Evolutionary conservation across 2,329 filamentous ascomycete species (phyloP), one percentile per base, ranked within the genome.

Genomic region (Fonsecaea nubica): DNA sequence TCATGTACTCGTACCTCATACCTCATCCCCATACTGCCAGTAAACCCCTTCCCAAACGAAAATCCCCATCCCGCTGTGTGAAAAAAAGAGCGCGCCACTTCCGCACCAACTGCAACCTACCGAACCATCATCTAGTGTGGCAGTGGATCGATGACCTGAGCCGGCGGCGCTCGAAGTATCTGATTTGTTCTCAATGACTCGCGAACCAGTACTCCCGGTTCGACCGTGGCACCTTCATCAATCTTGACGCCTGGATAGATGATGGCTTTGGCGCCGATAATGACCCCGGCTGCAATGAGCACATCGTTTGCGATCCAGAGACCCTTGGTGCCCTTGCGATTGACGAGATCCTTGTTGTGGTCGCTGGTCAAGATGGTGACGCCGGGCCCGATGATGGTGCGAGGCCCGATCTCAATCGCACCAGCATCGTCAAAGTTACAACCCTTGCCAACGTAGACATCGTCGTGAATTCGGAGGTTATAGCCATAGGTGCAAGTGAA

Each of bases 401-500:
- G 81, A 68, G 92, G 87, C 2, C 93, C 93, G 74, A 98, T 93
- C 55, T 83, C 88, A 67, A 98, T 90, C 69, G 89, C 85, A 76
- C 89, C 91, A n/a, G 93, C 89, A 76, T 99, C 95, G 63, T 93
- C 87, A 75, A 98, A 90, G 32, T 89, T 89, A 78, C 93, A 97
- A 74, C 92, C 91, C 63, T 91, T 86, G 18, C 90, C 92, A 71
- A 99, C 91, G 63, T 89, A 86, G 2, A 96, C 92, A 70, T 95
- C 89, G 72, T 93, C 90, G 12, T 92, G 93, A 71, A 99, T 91
- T 56, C 86, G 86, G 73, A 98, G 90, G 77, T 99, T 98, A 80
- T 97, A 98, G 0, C 95, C 95, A 75, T 97, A 97, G 74, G 97
- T 93, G 76, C 94, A 97, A 55, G 85, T 89, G 77, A 99, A 98